phyloP scores from a whole-genome alignment of 495 filamentous ascomycete species.

The Aspergillus sclerotiicarbonarius region DNA sequence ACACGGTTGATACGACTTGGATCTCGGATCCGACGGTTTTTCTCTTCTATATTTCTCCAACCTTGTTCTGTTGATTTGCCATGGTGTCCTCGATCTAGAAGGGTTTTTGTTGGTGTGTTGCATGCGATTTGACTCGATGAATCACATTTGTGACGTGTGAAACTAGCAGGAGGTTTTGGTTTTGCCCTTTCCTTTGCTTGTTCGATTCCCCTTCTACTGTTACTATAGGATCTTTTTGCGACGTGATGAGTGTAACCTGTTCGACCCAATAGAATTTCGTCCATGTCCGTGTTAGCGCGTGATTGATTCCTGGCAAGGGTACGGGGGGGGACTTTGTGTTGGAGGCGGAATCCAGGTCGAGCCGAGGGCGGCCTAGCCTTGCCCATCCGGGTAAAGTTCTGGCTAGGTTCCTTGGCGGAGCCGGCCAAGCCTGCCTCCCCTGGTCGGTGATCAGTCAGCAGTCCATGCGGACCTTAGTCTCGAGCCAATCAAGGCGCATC shows the following conservation, averaged over 20 bases:
- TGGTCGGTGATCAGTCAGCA: neutral
- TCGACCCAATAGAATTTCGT: slow-evolving; percentile 6
- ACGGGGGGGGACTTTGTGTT: too few species aligned
- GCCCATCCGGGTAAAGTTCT: neutral
- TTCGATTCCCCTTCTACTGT: slow-evolving; percentile 11
- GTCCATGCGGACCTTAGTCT: slow-evolving; percentile 1
- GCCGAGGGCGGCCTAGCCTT: neutral
- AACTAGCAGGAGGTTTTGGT: slow-evolving; percentile 28
- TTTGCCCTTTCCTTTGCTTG: slow-evolving; percentile 8
- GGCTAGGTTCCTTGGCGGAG: neutral
- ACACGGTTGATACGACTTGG: slow-evolving; percentile 23
- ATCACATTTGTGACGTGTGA: slow-evolving; percentile 21
- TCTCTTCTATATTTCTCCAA: slow-evolving; percentile 22
- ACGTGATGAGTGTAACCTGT: slow-evolving; percentile 3
- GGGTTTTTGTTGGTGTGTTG: slow-evolving; percentile 26
- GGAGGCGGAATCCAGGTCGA: too few species aligned
- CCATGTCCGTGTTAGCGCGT: neutral
- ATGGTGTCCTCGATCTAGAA: slow-evolving; percentile 9
- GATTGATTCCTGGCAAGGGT: too few species aligned
- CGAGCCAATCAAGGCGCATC: slow-evolving; percentile 11
- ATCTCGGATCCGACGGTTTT: slow-evolving; percentile 27
- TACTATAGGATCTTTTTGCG: slow-evolving; percentile 16
- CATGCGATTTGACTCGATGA: slow-evolving; percentile 29
- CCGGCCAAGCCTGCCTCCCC: slow-evolving; percentile 1
- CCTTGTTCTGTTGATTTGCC: slow-evolving; percentile 18